Conservation (phyloP, 2,329 filamentous ascomycete species). For the Madurella fahalii region DNA sequence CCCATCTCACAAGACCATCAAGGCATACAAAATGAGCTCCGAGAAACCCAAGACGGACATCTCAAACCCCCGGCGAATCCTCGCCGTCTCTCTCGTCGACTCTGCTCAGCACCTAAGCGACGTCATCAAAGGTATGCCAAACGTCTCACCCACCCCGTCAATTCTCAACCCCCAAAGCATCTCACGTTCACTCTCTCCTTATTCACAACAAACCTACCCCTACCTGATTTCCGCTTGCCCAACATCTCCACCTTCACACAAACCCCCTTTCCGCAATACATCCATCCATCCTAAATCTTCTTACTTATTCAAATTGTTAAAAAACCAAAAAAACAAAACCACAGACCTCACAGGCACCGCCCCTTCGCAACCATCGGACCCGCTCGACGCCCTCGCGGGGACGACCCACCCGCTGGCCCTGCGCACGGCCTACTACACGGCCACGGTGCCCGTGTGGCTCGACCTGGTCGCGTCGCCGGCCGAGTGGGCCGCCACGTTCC, state of each 20-base stretch:
- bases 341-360: slow-evolving; percentile 31
- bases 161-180: background rate
- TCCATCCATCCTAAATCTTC: background rate
- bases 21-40: background rate
- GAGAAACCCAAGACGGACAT: slow-evolving; percentile 32
- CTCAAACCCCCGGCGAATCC: slow-evolving; percentile 51
- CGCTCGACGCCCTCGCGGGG: slow-evolving; percentile 48
- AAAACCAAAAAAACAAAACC: background rate
- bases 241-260: background rate
- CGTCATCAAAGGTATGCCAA: slow-evolving; percentile 49
- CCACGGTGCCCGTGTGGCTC: slow-evolving; percentile 62
- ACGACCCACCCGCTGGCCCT: slow-evolving; percentile 54
- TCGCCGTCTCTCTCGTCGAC: slow-evolving; percentile 51
- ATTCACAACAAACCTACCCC: background rate
- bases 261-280: background rate
- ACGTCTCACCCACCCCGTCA: background rate
- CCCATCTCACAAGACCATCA: background rate
- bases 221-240: background rate
- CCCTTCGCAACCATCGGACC: slow-evolving; percentile 22
- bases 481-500: slow-evolving; percentile 57
- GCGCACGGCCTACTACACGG: slow-evolving; percentile 58
- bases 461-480: slow-evolving; percentile 51
- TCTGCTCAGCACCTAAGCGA: slow-evolving; percentile 44
- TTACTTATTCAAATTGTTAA: background rate
- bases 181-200: background rate